Base-by-base conservation (phyloP, 2,329 filamentous ascomycete species). In the Cyanodermella asteris region DNA sequence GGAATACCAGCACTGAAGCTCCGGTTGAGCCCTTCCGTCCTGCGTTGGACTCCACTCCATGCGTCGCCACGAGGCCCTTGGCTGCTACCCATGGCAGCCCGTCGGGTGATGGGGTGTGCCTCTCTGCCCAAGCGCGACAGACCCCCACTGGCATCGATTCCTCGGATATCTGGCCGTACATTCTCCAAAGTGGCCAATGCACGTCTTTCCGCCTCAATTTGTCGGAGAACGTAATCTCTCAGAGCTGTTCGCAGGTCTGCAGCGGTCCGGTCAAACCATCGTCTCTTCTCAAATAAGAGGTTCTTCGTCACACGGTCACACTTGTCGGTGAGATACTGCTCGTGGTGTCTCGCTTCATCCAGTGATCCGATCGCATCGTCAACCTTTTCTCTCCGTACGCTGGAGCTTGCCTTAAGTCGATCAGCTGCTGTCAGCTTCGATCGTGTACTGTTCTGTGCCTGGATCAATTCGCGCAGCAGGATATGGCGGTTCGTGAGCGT, bases 31-130 rank as follows among this genome's bases (percentile, higher is more conserved):
- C 70, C 72, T 38, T 91, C 78, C 16, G 72, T 69, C 28, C 77
- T 65, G 32, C 87, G 65, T 18, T 82, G 78, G 15, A 93, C 81
- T 29, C 87, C 87, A 40, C 80, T 91, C 87, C 87, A 97, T 10
- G 87, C 74, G 47, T 97, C 87, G n/a, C 87, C 87, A 53, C 91
- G 91, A 24, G 87, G 84, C 0, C 87, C 87, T 50, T 97, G 87
- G 40, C 76, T 87, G 23, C 77, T 76, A 10, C 77, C 76, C 36
- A 93, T 51, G 47, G 69, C 84, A 14, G 72, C 52, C 32, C 84
- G 69, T 27, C 87, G 67, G 16, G 55, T 51, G 5, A 70, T 53
- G 3, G 87, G 84, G 45, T 91, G 80, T 10, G 75, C 58, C 50
- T 97, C 87, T 30, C 87, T 70, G 20, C 87, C 87, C 17, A 97